Evolutionary conservation across 352 stramenopile genomes (phyloP).

Genomic region (Lagenidium sp.): DNA sequence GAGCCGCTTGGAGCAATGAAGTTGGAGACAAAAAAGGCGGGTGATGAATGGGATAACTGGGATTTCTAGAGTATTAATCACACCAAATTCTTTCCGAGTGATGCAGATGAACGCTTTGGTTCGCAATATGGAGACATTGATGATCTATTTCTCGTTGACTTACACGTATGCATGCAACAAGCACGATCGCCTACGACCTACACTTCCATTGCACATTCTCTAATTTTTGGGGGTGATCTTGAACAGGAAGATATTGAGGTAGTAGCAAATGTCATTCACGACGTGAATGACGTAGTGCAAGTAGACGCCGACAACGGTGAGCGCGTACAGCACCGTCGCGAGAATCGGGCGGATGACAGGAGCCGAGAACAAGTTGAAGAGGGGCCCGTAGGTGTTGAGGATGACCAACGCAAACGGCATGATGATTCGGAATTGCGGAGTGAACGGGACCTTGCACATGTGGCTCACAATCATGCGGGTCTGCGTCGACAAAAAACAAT

Average conservation of each 20-base stretch:
- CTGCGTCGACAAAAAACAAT: constrained; percentile 26
- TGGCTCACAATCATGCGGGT: constrained; percentile 86
- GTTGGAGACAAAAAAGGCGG: constrained; percentile 33
- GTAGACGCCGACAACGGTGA: constrained; percentile 72
- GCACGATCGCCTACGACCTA: too few species aligned
- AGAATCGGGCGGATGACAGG: constrained; percentile 55
- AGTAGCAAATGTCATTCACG: constrained; percentile 80
- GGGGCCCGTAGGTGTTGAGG: constrained; percentile 58
- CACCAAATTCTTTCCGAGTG: too few species aligned
- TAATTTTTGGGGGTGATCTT: constrained; percentile 41
- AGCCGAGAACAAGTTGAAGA: constrained; percentile 30
- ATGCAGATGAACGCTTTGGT: too few species aligned
- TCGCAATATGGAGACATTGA: background rate
- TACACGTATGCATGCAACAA: too few species aligned
- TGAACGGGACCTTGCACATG: constrained; percentile 87
- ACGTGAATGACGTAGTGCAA: constrained; percentile 75
- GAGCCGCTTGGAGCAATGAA: constrained; percentile 52
- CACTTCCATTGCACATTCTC: too few species aligned
- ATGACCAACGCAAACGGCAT: constrained; percentile 69
- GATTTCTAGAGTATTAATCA: constrained; percentile 50
- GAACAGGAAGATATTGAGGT: constrained; percentile 82
- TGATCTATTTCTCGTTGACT: too few species aligned
- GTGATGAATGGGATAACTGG: constrained; percentile 76
- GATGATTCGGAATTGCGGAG: constrained; percentile 71
- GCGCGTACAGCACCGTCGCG: constrained; percentile 54